These are phyloP conservation scores for Magnolia changhungtana DNA, from an alignment of 164 flowering plant genomes.

Conservation along the genomic window DNA sequence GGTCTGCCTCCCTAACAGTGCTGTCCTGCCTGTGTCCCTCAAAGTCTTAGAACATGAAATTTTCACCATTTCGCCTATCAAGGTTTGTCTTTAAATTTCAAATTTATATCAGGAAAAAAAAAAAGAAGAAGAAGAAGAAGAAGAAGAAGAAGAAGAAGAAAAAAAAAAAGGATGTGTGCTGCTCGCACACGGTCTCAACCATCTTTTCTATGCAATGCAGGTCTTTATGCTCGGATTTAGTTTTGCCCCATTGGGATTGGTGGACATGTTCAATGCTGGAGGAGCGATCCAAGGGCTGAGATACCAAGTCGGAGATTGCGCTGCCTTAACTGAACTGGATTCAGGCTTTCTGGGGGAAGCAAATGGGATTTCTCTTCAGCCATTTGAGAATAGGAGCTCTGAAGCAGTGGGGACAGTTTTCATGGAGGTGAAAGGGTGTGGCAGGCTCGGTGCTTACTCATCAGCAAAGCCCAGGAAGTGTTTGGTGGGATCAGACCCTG, in stretches of 20 bases:
- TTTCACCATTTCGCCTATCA: slow-evolving; percentile 68
- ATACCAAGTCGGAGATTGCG: slow-evolving; percentile 12
- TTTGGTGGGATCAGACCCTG: slow-evolving; percentile 30
- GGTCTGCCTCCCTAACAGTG: slow-evolving; percentile 44
- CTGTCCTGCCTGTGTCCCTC: slow-evolving; percentile 58
- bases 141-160: background rate
- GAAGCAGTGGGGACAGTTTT: slow-evolving; percentile 10
- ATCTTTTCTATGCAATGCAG: slow-evolving; percentile 3
- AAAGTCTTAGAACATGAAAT: slow-evolving; percentile 65
- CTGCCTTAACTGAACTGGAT: slow-evolving; percentile 4
- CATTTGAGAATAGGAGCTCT: slow-evolving; percentile 17
- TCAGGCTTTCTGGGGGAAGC: slow-evolving; percentile 5
- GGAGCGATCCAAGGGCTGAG: slow-evolving; percentile 31
- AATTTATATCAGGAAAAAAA: background rate
- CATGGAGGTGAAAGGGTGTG: slow-evolving; percentile 79
- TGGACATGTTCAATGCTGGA: slow-evolving; percentile 34
- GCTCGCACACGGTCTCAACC: background rate
- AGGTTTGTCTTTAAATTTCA: slow-evolving; percentile 8
- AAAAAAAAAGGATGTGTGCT: background rate
- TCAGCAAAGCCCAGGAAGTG: slow-evolving; percentile 66
- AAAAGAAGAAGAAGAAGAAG: background rate
- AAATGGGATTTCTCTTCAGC: slow-evolving; percentile 3
- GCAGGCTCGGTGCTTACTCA: slow-evolving; percentile 70
- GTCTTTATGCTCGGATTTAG: slow-evolving; percentile 42
- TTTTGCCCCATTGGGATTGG: slow-evolving; percentile 68